Evolutionary conservation across 2,329 filamentous ascomycete species (phyloP).

Genomic region (Colletotrichum sp.): DNA sequence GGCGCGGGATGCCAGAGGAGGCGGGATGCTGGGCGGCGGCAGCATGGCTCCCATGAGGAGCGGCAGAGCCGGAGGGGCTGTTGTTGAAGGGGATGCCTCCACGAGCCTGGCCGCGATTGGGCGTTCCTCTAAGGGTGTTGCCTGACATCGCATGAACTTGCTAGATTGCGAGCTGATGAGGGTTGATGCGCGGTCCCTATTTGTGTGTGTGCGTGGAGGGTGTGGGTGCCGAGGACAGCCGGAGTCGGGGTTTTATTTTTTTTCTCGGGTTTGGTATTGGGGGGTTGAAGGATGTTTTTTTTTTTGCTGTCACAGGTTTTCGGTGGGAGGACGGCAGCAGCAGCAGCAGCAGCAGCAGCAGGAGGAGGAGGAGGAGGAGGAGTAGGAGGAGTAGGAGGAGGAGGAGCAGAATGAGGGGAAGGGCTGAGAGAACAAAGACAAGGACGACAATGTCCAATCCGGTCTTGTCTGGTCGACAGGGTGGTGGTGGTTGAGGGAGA

Average conservation of each 20-base stretch:
- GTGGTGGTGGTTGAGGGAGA: not conserved
- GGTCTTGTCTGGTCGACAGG: not conserved
- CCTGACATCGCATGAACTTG: constrained; percentile 53
- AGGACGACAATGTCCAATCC: not conserved
- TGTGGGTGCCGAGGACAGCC: constrained; percentile 13
- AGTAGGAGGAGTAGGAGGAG: not conserved
- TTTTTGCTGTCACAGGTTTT: not conserved
- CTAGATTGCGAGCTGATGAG: constrained; percentile 44
- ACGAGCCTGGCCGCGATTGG: constrained; percentile 64
- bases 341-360: not conserved
- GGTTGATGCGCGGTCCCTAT: constrained; percentile 16
- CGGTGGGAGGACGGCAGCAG: not conserved
- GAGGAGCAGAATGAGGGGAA: not conserved
- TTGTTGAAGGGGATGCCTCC: constrained; percentile 65
- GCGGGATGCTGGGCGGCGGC: not conserved
- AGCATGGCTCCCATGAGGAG: not conserved
- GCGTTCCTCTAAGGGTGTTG: constrained; percentile 73
- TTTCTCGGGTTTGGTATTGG: not conserved
- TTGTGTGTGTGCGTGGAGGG: not conserved
- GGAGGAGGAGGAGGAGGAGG: not conserved
- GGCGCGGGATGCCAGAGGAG: constrained; percentile 73
- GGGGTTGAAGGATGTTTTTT: not conserved
- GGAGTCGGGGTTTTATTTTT: not conserved
- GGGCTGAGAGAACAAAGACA: not conserved
- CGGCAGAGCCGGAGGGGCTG: constrained; percentile 48